These are phyloP conservation scores for Wickerhamiella brachini DNA, from an alignment of 805 yeast genomes.

Conservation along the genomic window DNA sequence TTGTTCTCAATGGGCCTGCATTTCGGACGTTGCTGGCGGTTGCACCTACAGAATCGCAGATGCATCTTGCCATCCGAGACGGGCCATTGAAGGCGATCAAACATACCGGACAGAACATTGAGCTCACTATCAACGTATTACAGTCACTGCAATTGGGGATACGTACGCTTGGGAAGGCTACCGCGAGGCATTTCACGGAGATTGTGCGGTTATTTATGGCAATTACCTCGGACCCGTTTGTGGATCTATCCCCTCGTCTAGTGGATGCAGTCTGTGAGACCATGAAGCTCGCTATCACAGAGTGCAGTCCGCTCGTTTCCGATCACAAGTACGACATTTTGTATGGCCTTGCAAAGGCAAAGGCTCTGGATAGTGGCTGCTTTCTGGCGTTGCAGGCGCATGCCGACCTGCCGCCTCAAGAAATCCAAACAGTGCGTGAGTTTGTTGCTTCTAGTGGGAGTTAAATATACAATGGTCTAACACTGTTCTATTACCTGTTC, in stretches of 20 bases:
- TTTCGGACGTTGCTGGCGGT: conserved; percentile 32
- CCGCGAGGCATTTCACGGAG: conserved; percentile 16
- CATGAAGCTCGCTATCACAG: conserved; percentile 7
- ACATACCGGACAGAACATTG: conserved; percentile 16
- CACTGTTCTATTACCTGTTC: no score
- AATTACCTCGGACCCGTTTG: conserved; percentile 22
- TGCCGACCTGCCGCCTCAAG: neutral
- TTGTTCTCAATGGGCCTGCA: conserved; percentile 22
- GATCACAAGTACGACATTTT: conserved; percentile 20
- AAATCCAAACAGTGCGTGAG: neutral
- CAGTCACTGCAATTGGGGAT: conserved; percentile 8
- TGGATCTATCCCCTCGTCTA: conserved; percentile 13
- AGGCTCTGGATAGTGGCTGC: conserved; percentile 7
- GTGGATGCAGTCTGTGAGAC: conserved; percentile 7
- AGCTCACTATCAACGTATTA: conserved; percentile 11
- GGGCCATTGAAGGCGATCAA: conserved; percentile 19
- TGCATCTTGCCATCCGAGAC: conserved; percentile 16
- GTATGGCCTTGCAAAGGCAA: conserved; percentile 16
- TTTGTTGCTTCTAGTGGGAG: neutral
- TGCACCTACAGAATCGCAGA: conserved; percentile 14
- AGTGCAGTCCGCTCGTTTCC: conserved; percentile 18
- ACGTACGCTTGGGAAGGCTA: conserved; percentile 9
- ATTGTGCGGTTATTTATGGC: conserved; percentile 16
- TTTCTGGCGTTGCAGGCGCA: conserved; percentile 5
- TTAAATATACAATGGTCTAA: neutral